phyloP scores from a whole-genome alignment of 345 rosid species.

The Psidium friedrichsthalianum region DNA sequence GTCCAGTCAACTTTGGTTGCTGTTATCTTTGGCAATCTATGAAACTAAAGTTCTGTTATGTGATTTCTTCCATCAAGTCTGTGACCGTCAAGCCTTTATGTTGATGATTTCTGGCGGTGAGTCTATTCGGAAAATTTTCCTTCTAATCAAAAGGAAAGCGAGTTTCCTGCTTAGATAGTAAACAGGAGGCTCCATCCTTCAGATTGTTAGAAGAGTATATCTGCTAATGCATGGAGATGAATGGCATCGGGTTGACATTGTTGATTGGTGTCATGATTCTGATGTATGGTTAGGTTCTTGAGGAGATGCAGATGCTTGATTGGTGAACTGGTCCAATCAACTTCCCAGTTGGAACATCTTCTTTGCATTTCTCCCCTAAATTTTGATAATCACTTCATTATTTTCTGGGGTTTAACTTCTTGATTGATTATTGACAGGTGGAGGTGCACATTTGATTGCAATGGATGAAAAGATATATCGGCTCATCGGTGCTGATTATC shows the following conservation, averaged over 20 bases:
- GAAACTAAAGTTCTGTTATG: background rate
- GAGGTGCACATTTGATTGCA: slow-evolving; percentile 79
- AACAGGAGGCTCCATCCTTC: background rate
- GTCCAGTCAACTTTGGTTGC: background rate
- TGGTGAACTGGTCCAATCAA: background rate
- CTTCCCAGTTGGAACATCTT: background rate
- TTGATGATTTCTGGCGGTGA: background rate
- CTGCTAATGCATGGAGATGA: background rate
- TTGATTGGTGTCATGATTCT: background rate
- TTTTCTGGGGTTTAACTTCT: background rate
- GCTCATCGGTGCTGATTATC: slow-evolving; percentile 76
- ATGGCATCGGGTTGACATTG: background rate
- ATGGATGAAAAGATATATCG: slow-evolving; percentile 79
- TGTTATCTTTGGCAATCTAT: background rate
- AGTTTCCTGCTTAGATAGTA: background rate
- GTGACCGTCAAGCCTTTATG: background rate
- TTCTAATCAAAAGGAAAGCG: background rate
- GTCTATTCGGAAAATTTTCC: background rate
- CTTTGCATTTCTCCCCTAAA: background rate
- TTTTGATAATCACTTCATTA: background rate
- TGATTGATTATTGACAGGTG: slow-evolving; percentile 32
- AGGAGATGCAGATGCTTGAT: background rate
- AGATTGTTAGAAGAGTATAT: background rate
- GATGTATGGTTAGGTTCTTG: background rate
- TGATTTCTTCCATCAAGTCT: background rate